These are phyloP conservation scores for Santalum album DNA, from an alignment of 164 flowering plant genomes.

Conservation along the genomic window DNA sequence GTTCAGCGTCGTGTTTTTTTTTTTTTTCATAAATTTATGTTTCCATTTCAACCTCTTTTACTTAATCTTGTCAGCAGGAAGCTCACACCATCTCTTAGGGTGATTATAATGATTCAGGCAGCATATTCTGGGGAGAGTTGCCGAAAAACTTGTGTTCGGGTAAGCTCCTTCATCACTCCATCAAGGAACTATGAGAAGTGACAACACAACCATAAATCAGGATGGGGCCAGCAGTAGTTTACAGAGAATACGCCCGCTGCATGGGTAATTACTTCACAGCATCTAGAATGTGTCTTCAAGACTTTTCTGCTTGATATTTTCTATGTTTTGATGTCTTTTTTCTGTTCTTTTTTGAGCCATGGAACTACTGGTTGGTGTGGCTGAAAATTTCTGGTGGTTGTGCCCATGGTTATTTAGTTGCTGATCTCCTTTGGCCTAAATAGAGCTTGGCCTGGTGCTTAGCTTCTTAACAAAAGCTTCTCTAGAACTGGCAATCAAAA, in stretches of 20 bases:
- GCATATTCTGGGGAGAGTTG: conserved; percentile 19
- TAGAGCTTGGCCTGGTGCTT: too few relatives aligned
- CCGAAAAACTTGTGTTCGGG: conserved; percentile 32
- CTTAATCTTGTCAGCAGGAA: conserved; percentile 11
- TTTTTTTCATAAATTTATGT: too few relatives aligned
- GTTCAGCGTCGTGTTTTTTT: too few relatives aligned
- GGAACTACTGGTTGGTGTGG: too few relatives aligned
- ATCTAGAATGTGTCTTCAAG: not conserved
- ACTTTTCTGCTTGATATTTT: not conserved
- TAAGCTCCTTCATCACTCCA: conserved; percentile 25
- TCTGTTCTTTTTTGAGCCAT: not conserved
- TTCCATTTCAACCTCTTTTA: conserved; percentile 6
- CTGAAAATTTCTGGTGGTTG: too few relatives aligned
- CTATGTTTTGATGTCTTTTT: not conserved
- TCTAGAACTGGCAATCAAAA: too few relatives aligned
- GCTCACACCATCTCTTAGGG: conserved; percentile 7
- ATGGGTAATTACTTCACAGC: conserved; percentile 41
- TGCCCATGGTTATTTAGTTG: too few relatives aligned
- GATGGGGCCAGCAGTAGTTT: conserved; percentile 27
- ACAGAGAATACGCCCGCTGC: conserved; percentile 40
- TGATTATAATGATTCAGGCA: conserved; percentile 38
- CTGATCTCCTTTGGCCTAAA: too few relatives aligned
- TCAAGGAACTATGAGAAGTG: conserved; percentile 49
- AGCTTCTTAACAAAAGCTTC: too few relatives aligned
- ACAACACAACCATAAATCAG: conserved; percentile 21